Conservation (phyloP, 345 rosid genomes). For the Citrus glauca region DNA sequence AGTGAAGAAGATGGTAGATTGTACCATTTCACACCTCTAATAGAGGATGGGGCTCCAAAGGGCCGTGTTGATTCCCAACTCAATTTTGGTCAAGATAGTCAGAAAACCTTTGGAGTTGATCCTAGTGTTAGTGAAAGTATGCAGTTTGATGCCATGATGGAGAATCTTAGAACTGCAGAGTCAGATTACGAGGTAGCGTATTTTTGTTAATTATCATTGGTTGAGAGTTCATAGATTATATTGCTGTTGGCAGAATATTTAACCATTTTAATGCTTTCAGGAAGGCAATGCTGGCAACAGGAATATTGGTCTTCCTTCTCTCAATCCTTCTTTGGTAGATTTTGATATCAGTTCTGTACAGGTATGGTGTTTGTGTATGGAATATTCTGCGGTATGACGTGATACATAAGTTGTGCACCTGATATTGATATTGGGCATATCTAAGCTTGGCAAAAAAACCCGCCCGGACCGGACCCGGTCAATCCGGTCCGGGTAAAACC, state of each 20-base stretch:
- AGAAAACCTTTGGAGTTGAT: conserved; percentile 25
- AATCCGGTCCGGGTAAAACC: too few species aligned
- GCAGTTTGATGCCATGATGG: conserved; percentile 63
- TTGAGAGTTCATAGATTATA: conserved; percentile 8
- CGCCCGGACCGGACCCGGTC: too few species aligned
- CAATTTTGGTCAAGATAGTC: conserved; percentile 41
- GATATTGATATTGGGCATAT: not conserved
- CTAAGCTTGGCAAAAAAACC: too few species aligned
- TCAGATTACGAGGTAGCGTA: conserved; percentile 55
- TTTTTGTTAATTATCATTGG: conserved; percentile 20
- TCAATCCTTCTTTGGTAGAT: conserved; percentile 49
- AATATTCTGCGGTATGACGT: conserved; percentile 7
- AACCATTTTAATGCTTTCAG: conserved; percentile 38
- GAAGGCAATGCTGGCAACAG: conserved; percentile 48
- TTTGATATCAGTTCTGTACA: conserved; percentile 66
- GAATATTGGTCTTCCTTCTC: conserved; percentile 49
- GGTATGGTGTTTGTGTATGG: conserved; percentile 40
- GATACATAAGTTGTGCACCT: conserved; percentile 6
- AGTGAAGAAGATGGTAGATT: conserved; percentile 28
- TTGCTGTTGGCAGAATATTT: conserved; percentile 11
- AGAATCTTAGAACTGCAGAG: conserved; percentile 48
- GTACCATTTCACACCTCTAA: conserved; percentile 36
- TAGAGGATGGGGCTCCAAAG: conserved; percentile 34
- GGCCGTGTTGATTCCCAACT: conserved; percentile 35
- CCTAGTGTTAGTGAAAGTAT: conserved; percentile 41